Conservation (phyloP, 1,284 basidiomycete species). For the Schizophyllum commune region DNA sequence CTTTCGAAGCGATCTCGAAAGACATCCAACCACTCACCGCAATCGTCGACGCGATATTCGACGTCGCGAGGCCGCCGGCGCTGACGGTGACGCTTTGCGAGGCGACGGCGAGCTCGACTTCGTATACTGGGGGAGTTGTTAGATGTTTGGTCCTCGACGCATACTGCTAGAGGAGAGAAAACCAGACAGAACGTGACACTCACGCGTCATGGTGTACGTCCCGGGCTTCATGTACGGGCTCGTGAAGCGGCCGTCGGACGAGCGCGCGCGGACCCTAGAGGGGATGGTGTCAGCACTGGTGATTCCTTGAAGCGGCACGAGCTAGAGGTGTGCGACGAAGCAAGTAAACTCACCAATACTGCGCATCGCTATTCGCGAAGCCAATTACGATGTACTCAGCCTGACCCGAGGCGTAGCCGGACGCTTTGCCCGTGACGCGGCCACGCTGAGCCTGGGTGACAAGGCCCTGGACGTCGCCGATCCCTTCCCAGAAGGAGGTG, state of each 20-base stretch:
- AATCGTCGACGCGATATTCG: constrained; percentile 23
- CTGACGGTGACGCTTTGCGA: constrained; percentile 23
- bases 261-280: constrained; percentile 14
- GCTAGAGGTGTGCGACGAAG: too few relatives aligned
- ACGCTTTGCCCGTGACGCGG: constrained; percentile 27
- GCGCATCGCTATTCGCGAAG: constrained; percentile 25
- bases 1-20: too few relatives aligned
- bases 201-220: constrained; percentile 32
- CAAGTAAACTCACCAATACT: constrained; percentile 33
- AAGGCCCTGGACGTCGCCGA: constrained; percentile 20
- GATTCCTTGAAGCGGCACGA: too few relatives aligned
- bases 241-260: constrained; percentile 23
- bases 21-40: neutral
- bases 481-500: constrained; percentile 27
- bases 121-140: too few relatives aligned
- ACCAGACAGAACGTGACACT: constrained; percentile 1
- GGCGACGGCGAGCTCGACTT: constrained; percentile 29
- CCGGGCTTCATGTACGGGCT: constrained; percentile 35
- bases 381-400: constrained; percentile 19
- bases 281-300: neutral
- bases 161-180: too few relatives aligned
- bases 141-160: neutral
- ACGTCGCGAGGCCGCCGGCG: constrained; percentile 22
- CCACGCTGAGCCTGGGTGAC: constrained; percentile 27
- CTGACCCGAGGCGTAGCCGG: constrained; percentile 22